These are phyloP conservation scores for Fusarium gaditjirri DNA, from an alignment of 2,329 filamentous ascomycete species.

Conservation along the genomic window DNA sequence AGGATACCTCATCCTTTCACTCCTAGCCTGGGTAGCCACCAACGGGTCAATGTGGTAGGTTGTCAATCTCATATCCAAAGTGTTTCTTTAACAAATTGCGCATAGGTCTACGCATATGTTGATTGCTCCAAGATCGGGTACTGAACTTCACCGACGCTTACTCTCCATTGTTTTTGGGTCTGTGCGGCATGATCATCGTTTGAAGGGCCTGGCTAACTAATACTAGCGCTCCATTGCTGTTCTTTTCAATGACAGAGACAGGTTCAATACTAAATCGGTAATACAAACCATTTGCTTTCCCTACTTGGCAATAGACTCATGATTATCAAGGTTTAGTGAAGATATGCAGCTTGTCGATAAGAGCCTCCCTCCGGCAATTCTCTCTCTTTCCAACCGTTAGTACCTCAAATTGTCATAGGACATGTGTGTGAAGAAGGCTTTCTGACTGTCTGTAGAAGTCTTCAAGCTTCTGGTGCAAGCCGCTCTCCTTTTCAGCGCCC, in stretches of 20 bases:
- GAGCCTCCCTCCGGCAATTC: neutral
- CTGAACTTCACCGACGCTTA: neutral
- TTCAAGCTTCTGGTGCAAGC: neutral
- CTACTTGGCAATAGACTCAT: accelerated
- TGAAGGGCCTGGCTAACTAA: accelerated
- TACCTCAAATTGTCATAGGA: accelerated
- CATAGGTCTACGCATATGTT: neutral
- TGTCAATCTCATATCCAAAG: too few relatives aligned
- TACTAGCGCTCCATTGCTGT: neutral
- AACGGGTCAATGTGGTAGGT: neutral
- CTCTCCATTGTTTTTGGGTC: neutral
- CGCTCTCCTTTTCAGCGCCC: neutral
- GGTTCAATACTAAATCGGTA: neutral
- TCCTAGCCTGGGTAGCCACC: neutral
- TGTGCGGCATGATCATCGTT: accelerated
- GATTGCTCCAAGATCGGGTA: neutral
- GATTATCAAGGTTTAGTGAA: neutral
- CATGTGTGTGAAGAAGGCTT: accelerated
- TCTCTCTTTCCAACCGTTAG: neutral
- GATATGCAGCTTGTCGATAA: neutral
- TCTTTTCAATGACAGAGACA: neutral
- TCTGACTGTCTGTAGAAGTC: neutral
- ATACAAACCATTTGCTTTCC: accelerated
- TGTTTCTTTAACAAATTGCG: neutral
- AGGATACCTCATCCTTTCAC: neutral